These are phyloP conservation scores for Tolypocladium tropicale DNA, from an alignment of 2,329 filamentous ascomycete species.

Conservation along the genomic window DNA sequence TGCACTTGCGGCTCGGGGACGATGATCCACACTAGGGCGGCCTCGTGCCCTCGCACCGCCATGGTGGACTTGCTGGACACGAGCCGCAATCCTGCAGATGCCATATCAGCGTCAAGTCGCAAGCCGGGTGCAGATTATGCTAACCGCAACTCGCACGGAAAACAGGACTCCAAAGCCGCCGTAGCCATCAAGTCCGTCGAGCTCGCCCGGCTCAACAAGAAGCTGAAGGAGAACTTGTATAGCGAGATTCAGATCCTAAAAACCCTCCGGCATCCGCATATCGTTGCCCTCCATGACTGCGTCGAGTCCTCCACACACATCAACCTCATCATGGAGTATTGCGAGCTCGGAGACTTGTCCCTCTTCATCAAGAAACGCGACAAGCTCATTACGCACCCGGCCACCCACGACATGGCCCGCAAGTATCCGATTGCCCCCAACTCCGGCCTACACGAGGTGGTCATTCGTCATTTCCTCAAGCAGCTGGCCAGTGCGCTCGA, in stretches of 20 bases:
- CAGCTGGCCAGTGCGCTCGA: conserved; percentile 86
- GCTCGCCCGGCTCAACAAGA: conserved; percentile 80
- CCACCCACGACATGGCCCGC: conserved; percentile 79
- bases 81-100: background rate
- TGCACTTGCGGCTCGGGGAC: background rate
- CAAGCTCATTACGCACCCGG: conserved; percentile 66
- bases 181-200: conserved; percentile 98
- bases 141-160: background rate
- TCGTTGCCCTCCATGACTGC: conserved; percentile 92
- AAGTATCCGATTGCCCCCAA: conserved; percentile 80
- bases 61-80: background rate
- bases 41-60: background rate
- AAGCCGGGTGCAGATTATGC: background rate
- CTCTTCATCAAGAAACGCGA: conserved; percentile 93
- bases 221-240: conserved; percentile 92
- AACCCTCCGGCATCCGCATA: conserved; percentile 87
- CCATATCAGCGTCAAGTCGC: conserved; percentile 2
- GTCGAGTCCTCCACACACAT: conserved; percentile 80
- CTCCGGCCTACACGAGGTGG: conserved; percentile 91
- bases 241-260: conserved; percentile 94
- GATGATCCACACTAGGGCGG: background rate
- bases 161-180: conserved; percentile 64
- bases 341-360: conserved; percentile 87
- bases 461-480: conserved; percentile 91
- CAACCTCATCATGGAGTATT: conserved; percentile 98